Evolutionary conservation across 176 grass and related monocot genomes (phyloP), one percentile per base, ranked within the genome.

Genomic region (Aegilops sharonensis): DNA sequence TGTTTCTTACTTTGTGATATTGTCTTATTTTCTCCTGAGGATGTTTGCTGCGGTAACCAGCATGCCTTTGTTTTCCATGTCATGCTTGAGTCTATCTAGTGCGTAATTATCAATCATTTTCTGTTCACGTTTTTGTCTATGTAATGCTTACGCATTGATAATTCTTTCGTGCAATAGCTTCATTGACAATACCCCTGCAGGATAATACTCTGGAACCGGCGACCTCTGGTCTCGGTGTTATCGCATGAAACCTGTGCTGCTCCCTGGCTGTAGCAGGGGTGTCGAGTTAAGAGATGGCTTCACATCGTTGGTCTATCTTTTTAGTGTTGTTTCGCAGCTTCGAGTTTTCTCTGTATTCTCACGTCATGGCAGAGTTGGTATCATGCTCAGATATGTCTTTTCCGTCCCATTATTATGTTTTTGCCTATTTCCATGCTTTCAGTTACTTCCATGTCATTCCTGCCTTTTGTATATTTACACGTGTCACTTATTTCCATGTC

Each of bases 31-130:
- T 78, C 6, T 84, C 27, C 52, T 37, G 43, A 23, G 17, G 82
- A 60, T 85, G 59, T 47, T 75, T 34, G 13, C 36, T 42, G 6
- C 37, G 62, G 18, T 12, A 67, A 43, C 9, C 42, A 29, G 9
- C 40, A 89, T 68, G 15, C 29, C 54, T 85, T 13, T 24, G 40
- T 85, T 80, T 67, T 39, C 60, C 35, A 68, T 85, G 35, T 24
- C 15, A 81, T 45, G 43, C 43, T 12, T 3, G 43, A 12, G 43
- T 45, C 43, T 45, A 45, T 45, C 43, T 12, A 36, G 67, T 80
- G 37, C 20, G 59, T 64, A 54, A 23, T 72, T 72, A 43, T 27
- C n/a, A 13, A 47, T 25, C 71, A 14, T 74, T 47, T 54, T 6
- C n/a, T 21, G 7, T 36, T 73, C 69, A 63, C 1, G n/a, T 11